phyloP scores from a whole-genome alignment of 768 basidiomycete species.

The Termitomyces sp. region DNA sequence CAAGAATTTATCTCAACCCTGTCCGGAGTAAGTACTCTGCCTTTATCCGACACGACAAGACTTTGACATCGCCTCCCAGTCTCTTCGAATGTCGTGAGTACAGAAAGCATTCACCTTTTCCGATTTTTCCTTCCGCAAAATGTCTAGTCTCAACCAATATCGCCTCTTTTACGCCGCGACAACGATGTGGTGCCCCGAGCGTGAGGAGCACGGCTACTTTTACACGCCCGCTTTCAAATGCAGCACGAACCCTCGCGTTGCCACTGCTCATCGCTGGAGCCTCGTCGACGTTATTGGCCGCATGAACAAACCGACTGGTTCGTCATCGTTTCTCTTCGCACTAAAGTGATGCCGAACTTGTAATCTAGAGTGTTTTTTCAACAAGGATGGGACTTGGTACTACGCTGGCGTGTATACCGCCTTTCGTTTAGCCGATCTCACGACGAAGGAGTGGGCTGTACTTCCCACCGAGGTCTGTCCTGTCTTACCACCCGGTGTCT shows the following conservation, averaged over 20 bases:
- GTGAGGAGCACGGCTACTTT: slow-evolving; percentile 80
- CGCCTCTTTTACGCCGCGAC: slow-evolving; percentile 64
- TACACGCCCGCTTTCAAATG: slow-evolving; percentile 75
- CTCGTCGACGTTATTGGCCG: slow-evolving; percentile 57
- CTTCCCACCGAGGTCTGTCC: slow-evolving; percentile 57
- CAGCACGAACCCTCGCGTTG: slow-evolving; percentile 72
- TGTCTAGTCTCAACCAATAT: slow-evolving; percentile 57
- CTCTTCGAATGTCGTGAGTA: slow-evolving; percentile 55
- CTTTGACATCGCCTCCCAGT: slow-evolving; percentile 26
- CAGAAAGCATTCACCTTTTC: background rate
- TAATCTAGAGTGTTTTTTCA: slow-evolving; percentile 73
- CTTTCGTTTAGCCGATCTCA: slow-evolving; percentile 62
- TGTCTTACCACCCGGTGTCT: background rate
- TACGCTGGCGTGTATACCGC: slow-evolving; percentile 78
- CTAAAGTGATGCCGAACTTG: background rate
- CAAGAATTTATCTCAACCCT: slow-evolving; percentile 65
- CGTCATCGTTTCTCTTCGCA: slow-evolving; percentile 5
- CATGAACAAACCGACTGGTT: slow-evolving; percentile 64
- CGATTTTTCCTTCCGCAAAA: background rate
- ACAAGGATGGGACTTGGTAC: slow-evolving; percentile 79
- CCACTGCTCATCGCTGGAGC: slow-evolving; percentile 74
- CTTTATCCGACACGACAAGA: background rate
- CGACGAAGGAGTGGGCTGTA: slow-evolving; percentile 64
- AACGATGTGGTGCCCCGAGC: slow-evolving; percentile 76
- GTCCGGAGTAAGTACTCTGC: slow-evolving; percentile 40